Percentiles rank a stretch among this genome's conserved stretches.
Conservation (phyloP, 1,284 basidiomycete species). For the Moesziomyces globuligerus region DNA sequence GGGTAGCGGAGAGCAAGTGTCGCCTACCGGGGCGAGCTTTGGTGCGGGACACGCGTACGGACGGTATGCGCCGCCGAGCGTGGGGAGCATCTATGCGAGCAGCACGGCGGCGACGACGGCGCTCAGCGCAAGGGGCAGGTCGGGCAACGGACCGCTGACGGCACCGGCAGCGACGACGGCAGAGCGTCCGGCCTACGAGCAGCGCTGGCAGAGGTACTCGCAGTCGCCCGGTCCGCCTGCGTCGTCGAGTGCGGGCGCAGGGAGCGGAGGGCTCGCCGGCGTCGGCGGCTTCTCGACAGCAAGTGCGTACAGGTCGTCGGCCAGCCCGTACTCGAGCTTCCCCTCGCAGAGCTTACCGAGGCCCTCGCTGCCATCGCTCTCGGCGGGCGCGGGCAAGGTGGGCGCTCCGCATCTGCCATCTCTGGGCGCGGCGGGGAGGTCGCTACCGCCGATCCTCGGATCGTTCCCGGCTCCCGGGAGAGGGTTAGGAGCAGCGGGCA, state of each 20-base stretch:
- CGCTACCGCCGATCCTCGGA: conserved; percentile 44
- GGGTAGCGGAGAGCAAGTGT: conserved; percentile 20
- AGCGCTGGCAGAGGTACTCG: conserved; percentile 38
- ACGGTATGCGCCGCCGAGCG: conserved; percentile 26
- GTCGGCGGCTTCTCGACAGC: conserved; percentile 28
- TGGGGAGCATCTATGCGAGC: conserved; percentile 26
- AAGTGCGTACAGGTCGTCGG: conserved; percentile 37
- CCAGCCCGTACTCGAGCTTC: conserved; percentile 39
- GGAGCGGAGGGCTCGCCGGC: neutral
- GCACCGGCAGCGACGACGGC: conserved; percentile 23
- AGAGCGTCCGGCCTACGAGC: conserved; percentile 30
- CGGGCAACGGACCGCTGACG: conserved; percentile 26
- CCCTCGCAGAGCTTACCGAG: conserved; percentile 44
- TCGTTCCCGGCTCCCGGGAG: conserved; percentile 32
- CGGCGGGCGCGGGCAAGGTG: conserved; percentile 16
- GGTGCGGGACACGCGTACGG: conserved; percentile 27
- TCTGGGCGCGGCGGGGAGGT: conserved; percentile 28
- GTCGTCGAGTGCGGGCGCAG: conserved; percentile 6
- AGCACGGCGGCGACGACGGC: conserved; percentile 14
- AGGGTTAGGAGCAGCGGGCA: conserved; percentile 6
- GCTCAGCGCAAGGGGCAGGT: conserved; percentile 11
- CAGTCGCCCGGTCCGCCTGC: conserved; percentile 34
- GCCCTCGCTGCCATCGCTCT: conserved; percentile 36
- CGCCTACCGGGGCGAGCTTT: conserved; percentile 28
- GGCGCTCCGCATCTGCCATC: conserved; percentile 40